Evolutionary conservation across 805 yeast genomes (phyloP).

Genomic region (Yamadazyma philogaea): DNA sequence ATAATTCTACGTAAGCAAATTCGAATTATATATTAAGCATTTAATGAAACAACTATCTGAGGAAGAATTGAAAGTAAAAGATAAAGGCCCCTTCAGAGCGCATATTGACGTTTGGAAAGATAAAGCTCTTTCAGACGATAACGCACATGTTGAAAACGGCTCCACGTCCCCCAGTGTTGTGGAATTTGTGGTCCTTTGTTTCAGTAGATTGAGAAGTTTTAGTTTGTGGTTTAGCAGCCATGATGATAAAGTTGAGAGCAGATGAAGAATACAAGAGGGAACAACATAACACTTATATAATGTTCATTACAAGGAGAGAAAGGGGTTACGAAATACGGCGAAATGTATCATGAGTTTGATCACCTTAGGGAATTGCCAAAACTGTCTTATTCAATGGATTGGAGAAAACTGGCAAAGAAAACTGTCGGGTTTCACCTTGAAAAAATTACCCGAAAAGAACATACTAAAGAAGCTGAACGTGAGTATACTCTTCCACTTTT

Average conservation of each 20-base stretch:
- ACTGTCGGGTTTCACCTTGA: too few relatives aligned
- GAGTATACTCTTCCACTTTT: too few relatives aligned
- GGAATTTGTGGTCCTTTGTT: constrained; percentile 3
- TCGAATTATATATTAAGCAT: too few relatives aligned
- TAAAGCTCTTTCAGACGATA: neutral
- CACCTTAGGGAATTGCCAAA: too few relatives aligned
- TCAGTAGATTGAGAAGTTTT: constrained; percentile 1
- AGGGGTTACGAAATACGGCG: too few relatives aligned
- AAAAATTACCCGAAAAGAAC: too few relatives aligned
- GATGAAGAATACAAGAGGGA: neutral
- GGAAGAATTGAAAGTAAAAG: neutral
- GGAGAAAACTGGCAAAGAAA: too few relatives aligned
- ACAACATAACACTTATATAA: neutral
- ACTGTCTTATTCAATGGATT: too few relatives aligned
- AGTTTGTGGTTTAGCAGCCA: constrained; percentile 6
- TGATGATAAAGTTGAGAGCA: neutral
- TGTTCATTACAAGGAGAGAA: too few relatives aligned
- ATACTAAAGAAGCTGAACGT: too few relatives aligned
- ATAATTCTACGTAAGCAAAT: neutral
- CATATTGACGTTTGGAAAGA: neutral
- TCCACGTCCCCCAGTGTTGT: neutral
- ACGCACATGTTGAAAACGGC: neutral
- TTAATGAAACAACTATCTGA: neutral
- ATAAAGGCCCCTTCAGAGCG: neutral
- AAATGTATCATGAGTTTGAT: too few relatives aligned